Evolutionary conservation across 2,329 filamentous ascomycete species (phyloP).

Genomic region (Monosporascus sp.): DNA sequence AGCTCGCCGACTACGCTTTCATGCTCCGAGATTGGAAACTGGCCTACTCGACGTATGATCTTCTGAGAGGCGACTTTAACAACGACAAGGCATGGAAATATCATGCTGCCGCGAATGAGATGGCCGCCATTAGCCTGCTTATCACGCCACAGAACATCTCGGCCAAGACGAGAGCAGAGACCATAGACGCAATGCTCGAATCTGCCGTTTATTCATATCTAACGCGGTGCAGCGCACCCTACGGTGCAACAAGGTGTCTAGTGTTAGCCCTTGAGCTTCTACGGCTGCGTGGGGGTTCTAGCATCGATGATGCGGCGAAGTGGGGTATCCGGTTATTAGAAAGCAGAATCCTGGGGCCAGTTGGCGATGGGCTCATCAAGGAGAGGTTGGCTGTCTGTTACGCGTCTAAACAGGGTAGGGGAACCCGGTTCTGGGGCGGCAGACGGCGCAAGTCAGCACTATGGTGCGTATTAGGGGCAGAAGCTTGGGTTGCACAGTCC

Average conservation of each 20-base stretch:
- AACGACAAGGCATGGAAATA: constrained; percentile 97
- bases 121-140: constrained; percentile 81
- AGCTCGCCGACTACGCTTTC: constrained; percentile 90
- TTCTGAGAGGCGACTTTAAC: constrained; percentile 81
- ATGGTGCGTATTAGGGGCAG: constrained; percentile 79
- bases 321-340: constrained; percentile 83
- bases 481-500: constrained; percentile 74
- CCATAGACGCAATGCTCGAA: constrained; percentile 81
- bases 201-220: constrained; percentile 89
- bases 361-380: constrained; percentile 77
- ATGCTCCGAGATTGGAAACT: constrained; percentile 97
- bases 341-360: constrained; percentile 63
- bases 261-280: constrained; percentile 76
- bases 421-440: constrained; percentile 62
- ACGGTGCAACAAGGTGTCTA: constrained; percentile 74
- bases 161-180: constrained; percentile 73
- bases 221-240: constrained; percentile 73
- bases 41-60: constrained; percentile 84
- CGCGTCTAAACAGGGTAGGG: constrained; percentile 63
- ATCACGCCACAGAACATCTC: constrained; percentile 68
- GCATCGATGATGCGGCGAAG: constrained; percentile 78
- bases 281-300: constrained; percentile 70
- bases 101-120: constrained; percentile 90
- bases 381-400: constrained; percentile 86
- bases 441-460: constrained; percentile 80